A percentile compares a stretch with the other conserved stretches of the same genome.
Conservation (phyloP, 2,329 filamentous ascomycete genomes). For the Trichoderma simmonsii region DNA sequence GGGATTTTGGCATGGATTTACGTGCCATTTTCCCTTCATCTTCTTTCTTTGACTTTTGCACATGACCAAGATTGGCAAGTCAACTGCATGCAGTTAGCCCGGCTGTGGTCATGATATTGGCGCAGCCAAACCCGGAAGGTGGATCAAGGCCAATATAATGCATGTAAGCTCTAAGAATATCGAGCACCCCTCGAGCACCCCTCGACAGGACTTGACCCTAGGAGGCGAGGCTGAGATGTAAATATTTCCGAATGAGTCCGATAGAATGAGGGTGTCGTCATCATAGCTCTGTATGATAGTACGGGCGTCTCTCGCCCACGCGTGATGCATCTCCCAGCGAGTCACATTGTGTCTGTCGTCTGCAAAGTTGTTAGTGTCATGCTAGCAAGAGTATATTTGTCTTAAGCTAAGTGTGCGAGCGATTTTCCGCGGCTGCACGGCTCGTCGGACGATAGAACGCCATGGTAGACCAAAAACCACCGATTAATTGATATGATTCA, state of each 20-base stretch:
- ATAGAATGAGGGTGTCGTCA: neutral
- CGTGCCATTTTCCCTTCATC: neutral
- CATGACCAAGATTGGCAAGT: neutral
- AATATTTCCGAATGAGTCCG: neutral
- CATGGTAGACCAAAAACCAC: neutral
- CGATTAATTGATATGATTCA: neutral
- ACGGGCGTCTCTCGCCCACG: neutral
- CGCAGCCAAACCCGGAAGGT: neutral
- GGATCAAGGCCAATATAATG: neutral
- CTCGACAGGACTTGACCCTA: neutral
- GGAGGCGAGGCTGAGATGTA: neutral
- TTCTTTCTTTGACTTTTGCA: neutral
- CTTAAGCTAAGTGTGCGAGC: neutral
- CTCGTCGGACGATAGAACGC: neutral
- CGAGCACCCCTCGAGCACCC: neutral
- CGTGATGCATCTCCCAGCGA: neutral
- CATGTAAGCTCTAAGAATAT: slow-evolving; percentile 16
- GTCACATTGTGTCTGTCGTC: neutral
- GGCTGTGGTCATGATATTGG: neutral
- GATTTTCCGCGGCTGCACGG: neutral
- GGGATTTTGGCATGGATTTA: neutral
- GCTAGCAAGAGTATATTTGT: too few species aligned
- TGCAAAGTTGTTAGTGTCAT: neutral
- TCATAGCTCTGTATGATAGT: neutral
- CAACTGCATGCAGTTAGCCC: neutral